phyloP scores from a whole-genome alignment of 2,329 filamentous ascomycete species.

The Chaetomium globosum region DNA sequence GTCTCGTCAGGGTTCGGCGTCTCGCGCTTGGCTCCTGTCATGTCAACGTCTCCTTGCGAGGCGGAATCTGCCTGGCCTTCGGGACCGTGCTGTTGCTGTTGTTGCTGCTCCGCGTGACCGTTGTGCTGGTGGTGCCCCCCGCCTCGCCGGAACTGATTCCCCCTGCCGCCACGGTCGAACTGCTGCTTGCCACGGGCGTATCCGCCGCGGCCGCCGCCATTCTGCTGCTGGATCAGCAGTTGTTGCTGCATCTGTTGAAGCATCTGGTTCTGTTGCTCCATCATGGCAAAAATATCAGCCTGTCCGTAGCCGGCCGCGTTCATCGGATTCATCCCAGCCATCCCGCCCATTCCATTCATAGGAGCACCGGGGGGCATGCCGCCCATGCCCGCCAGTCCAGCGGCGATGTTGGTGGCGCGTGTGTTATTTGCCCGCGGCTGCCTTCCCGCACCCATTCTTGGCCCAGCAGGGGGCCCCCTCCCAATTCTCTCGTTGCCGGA shows the following conservation, averaged over 20 bases:
- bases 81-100: conserved; percentile 41
- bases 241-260: conserved; percentile 74
- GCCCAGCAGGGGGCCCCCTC: conserved; percentile 72
- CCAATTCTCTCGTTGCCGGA: conserved; percentile 74
- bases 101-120: conserved; percentile 39
- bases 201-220: conserved; percentile 42
- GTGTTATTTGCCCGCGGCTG: conserved; percentile 55
- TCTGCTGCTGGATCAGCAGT: conserved; percentile 49
- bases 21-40: conserved; percentile 57
- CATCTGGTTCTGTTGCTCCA: conserved; percentile 85
- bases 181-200: conserved; percentile 61
- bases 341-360: conserved; percentile 44
- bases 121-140: conserved; percentile 49
- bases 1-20: conserved; percentile 63
- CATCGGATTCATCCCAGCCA: conserved; percentile 40
- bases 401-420: conserved; percentile 53
- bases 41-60: conserved; percentile 60
- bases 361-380: conserved; percentile 45
- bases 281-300: conserved; percentile 69
- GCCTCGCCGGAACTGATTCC: conserved; percentile 56
- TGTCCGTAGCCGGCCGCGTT: conserved; percentile 44
- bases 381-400: conserved; percentile 52
- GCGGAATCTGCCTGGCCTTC: conserved; percentile 43
- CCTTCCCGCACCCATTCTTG: conserved; percentile 58
- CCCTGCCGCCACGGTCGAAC: conserved; percentile 71